Evolutionary conservation across 306 rosid species (phyloP), one percentile per base, ranked within the genome.

Genomic region (Heteromeles arbutifolia): DNA sequence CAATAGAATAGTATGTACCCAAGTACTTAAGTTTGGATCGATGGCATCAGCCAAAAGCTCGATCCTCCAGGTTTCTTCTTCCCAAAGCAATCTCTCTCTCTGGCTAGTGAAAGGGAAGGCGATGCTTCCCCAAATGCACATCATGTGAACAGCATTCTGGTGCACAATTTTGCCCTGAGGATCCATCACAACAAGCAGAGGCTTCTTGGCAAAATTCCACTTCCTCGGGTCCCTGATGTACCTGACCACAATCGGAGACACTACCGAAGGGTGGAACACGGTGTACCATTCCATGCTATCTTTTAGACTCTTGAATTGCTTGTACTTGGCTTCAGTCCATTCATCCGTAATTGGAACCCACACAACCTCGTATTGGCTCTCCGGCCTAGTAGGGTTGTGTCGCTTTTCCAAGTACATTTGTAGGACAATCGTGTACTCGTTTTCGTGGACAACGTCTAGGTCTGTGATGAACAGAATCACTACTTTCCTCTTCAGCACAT

Each of bases 81-180:
- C 79, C 96, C 96, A 91, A 50, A 91, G 82, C 61, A 85, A 29
- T 78, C 79, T 82, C 86, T 91, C 96, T 52, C 29, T 76, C 69
- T 61, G 31, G 73, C 59, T 69, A 7, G 87, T 81, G 81, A 91
- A 91, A 29, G 93, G 93, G 74, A 75, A 87, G 0, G 93, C 90
- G 28, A 66, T 3, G 68, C 90, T 87, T 84, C 96, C 92, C 89
- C 93, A 91, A 28, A 91, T 87, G 84, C 93, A 91, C 90, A 91
- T 87, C 91, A 89, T 83, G 79, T 89, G 89, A 22, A 87, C 57
- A 44, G 96, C 93, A 70, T 89, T 91, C 48, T 63, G 43, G 83
- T 89, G 87, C 56, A 80, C 82, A 21, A 85, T 81, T 62, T 79
- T 82, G 4, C 97, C 97, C 31, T 78, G 88, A 2, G 82, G 80